Evolutionary conservation across 257 asterid genomes (phyloP).

Genomic region (Cynanchum wilfordii): DNA sequence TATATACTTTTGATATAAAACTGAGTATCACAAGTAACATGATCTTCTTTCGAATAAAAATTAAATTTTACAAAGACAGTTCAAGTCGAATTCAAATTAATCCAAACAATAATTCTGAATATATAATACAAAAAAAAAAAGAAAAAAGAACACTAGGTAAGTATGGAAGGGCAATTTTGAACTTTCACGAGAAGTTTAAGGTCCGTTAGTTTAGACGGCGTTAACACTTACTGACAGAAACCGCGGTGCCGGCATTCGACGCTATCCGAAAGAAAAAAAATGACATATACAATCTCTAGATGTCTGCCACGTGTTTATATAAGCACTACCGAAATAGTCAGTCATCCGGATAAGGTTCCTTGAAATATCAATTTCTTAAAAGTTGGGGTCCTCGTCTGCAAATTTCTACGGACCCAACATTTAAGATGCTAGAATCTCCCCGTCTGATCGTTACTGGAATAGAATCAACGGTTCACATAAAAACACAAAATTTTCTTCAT

Average conservation of each 20-base stretch:
- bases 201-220: constrained; percentile 19
- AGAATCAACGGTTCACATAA: neutral
- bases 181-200: neutral
- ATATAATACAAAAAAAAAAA: too few species aligned
- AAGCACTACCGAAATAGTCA: neutral
- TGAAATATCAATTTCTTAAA: constrained; percentile 17
- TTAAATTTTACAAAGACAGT: too few species aligned
- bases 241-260: constrained; percentile 27
- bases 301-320: constrained; percentile 39
- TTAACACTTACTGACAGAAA: constrained; percentile 11
- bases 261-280: neutral
- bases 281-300: neutral
- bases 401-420: neutral
- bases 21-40: too few species aligned
- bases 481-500: neutral
- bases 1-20: too few species aligned
- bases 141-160: too few species aligned
- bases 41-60: too few species aligned
- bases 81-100: too few species aligned
- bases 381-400: constrained; percentile 14
- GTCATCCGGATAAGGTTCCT: constrained; percentile 38
- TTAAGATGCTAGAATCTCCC: constrained; percentile 12
- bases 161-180: constrained; percentile 26
- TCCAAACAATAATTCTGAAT: too few species aligned
- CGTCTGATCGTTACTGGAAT: neutral